These are phyloP conservation scores for Pichia cabralensis DNA, from an alignment of 805 yeast genomes.

Conservation along the genomic window DNA sequence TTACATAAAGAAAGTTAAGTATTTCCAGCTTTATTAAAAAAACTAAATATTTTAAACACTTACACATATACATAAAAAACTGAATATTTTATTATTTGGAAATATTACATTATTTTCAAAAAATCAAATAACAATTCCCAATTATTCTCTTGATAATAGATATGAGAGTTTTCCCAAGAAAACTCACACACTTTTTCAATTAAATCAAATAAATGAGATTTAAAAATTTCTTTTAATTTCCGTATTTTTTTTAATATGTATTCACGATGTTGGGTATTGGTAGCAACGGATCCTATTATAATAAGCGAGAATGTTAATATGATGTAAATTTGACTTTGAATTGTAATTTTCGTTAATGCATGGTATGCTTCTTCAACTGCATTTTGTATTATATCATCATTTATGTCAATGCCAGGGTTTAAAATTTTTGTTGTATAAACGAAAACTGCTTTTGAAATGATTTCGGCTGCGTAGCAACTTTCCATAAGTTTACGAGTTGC, in stretches of 20 bases:
- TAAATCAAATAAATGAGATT: too few relatives aligned
- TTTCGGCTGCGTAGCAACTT: slow-evolving; percentile 13
- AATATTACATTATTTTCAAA: too few relatives aligned
- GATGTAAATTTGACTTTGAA: slow-evolving; percentile 10
- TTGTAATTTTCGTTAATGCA: slow-evolving; percentile 7
- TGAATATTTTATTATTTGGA: too few relatives aligned
- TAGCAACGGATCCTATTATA: slow-evolving; percentile 13
- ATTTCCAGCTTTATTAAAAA: too few relatives aligned
- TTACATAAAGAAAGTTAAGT: too few relatives aligned
- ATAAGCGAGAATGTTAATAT: slow-evolving; percentile 14
- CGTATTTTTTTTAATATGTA: slow-evolving; percentile 6
- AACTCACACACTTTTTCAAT: too few relatives aligned
- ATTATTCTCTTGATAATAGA: too few relatives aligned
- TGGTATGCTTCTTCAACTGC: slow-evolving; percentile 7
- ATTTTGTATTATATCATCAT: slow-evolving; percentile 7
- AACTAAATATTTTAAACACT: too few relatives aligned
- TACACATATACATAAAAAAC: too few relatives aligned
- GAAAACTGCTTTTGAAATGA: slow-evolving; percentile 11
- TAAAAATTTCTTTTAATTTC: not conserved
- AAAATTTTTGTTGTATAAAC: slow-evolving; percentile 11
- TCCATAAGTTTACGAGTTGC: slow-evolving; percentile 14
- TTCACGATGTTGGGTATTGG: slow-evolving; percentile 8
- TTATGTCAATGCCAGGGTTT: slow-evolving; percentile 3
- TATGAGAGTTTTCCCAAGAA: too few relatives aligned
- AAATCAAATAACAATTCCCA: too few relatives aligned